A percentile compares a stretch with the other conserved stretches of the same genome.
phyloP scores from a whole-genome alignment of 495 filamentous ascomycete species.

The Lasiosphaeriaceae sp. region DNA sequence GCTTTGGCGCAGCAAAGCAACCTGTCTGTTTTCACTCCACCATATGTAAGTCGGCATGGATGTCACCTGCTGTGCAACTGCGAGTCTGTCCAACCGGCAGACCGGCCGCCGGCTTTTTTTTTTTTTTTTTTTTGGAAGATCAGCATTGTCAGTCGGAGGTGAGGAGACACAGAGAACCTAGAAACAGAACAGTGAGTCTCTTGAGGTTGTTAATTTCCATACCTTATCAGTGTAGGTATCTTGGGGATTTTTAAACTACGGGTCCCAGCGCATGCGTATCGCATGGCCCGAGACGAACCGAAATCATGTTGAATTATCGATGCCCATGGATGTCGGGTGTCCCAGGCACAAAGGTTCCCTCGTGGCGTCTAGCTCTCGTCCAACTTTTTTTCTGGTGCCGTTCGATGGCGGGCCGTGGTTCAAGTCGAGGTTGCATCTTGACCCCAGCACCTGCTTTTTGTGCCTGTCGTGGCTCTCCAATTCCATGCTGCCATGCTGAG shows the following conservation, averaged over 20 bases:
- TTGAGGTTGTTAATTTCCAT: too few relatives aligned
- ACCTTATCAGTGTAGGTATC: too few relatives aligned
- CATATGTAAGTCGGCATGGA: not conserved
- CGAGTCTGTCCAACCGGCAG: too few relatives aligned
- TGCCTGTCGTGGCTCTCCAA: too few relatives aligned
- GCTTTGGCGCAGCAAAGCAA: not conserved
- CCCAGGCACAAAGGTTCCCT: not conserved
- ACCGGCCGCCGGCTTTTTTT: too few relatives aligned
- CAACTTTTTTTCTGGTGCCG: not conserved
- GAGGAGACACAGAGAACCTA: too few relatives aligned
- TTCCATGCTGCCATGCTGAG: not conserved
- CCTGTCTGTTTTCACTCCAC: too few relatives aligned
- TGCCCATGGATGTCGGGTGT: not conserved
- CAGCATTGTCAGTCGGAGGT: too few relatives aligned
- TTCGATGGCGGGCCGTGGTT: not conserved
- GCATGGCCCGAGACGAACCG: not conserved
- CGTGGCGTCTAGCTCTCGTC: not conserved
- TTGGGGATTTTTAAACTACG: too few relatives aligned
- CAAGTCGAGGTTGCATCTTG: conserved; percentile 2
- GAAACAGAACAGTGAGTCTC: too few relatives aligned
- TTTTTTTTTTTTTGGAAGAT: too few relatives aligned
- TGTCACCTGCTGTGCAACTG: not conserved
- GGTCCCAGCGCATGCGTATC: too few relatives aligned
- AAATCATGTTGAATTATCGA: not conserved
- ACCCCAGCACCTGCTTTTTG: not conserved